Evolutionary conservation across 1,284 basidiomycete species (phyloP).

Genomic region (Boletus sp.): DNA sequence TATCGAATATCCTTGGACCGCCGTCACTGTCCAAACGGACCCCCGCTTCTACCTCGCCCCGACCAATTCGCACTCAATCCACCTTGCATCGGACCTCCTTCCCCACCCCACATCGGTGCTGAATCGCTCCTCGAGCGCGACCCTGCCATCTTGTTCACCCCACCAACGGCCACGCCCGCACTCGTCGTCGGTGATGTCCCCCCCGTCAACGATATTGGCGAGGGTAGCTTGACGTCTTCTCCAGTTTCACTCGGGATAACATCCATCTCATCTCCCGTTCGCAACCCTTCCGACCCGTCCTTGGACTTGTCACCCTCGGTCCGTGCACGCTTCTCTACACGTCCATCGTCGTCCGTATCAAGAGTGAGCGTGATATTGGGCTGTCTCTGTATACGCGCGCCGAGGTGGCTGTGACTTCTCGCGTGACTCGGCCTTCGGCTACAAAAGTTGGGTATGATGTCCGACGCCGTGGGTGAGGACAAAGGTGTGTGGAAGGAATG

Average conservation of each 20-base stretch:
- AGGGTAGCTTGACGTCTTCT: conserved; percentile 30
- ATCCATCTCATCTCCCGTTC: conserved; percentile 42
- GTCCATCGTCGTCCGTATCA: conserved; percentile 29
- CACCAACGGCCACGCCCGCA: background rate
- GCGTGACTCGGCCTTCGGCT: conserved; percentile 14
- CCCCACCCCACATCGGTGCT: conserved; percentile 51
- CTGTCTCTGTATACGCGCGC: conserved; percentile 18
- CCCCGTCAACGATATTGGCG: conserved; percentile 26
- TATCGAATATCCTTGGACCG: background rate
- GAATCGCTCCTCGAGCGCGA: conserved; percentile 52
- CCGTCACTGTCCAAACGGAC: conserved; percentile 35
- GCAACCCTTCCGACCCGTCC: conserved; percentile 17
- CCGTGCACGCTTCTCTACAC: conserved; percentile 50
- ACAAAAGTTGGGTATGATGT: conserved; percentile 48
- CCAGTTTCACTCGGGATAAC: conserved; percentile 20
- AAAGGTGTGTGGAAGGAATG: conserved; percentile 52
- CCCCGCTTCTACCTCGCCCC: conserved; percentile 47
- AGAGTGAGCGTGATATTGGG: conserved; percentile 36
- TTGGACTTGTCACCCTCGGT: conserved; percentile 37
- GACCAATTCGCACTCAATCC: conserved; percentile 35
- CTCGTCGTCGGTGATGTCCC: conserved; percentile 19
- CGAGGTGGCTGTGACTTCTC: conserved; percentile 16
- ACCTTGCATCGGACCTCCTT: conserved; percentile 21
- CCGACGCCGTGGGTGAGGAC: conserved; percentile 65
- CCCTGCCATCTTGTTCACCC: conserved; percentile 20